Evolutionary conservation across 139 green algal species (phyloP).

Genomic region (Volvox africanus): DNA sequence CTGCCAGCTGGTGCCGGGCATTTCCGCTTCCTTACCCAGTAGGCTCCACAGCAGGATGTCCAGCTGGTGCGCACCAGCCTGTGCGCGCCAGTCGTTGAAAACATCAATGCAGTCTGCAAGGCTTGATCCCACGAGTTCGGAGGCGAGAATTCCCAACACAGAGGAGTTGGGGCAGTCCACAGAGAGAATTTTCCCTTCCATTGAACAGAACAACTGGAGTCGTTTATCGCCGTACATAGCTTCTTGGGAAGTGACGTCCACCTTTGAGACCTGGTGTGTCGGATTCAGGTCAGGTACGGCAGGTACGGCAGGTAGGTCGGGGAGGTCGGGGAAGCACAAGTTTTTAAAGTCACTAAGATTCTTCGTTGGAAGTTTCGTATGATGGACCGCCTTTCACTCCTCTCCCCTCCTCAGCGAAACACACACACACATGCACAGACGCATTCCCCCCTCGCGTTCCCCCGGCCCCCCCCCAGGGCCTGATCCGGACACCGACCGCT

Average conservation of each 20-base stretch:
- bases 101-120: slow-evolving; percentile 50
- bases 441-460: too few species aligned
- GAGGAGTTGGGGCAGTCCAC: neutral
- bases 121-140: slow-evolving; percentile 4
- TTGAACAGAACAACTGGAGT: neutral
- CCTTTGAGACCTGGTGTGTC: neutral
- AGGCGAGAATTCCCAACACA: neutral
- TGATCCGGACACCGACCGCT: too few species aligned
- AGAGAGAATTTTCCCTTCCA: slow-evolving; percentile 1
- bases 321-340: neutral
- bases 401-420: too few species aligned
- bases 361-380: too few species aligned
- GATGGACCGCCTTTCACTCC: too few species aligned
- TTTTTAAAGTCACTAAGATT: neutral
- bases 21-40: slow-evolving; percentile 49
- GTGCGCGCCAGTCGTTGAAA: slow-evolving; percentile 37
- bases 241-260: neutral
- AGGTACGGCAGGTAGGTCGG: neutral
- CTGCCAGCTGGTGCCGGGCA: slow-evolving; percentile 43
- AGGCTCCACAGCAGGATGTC: slow-evolving; percentile 52
- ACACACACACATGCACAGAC: too few species aligned
- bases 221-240: neutral
- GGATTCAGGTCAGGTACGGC: neutral
- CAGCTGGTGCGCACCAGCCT: slow-evolving; percentile 25
- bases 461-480: too few species aligned